These are phyloP conservation scores for Mortierella polycephala DNA, from an alignment of 371 early-diverging fungal genomes.

Conservation along the genomic window DNA sequence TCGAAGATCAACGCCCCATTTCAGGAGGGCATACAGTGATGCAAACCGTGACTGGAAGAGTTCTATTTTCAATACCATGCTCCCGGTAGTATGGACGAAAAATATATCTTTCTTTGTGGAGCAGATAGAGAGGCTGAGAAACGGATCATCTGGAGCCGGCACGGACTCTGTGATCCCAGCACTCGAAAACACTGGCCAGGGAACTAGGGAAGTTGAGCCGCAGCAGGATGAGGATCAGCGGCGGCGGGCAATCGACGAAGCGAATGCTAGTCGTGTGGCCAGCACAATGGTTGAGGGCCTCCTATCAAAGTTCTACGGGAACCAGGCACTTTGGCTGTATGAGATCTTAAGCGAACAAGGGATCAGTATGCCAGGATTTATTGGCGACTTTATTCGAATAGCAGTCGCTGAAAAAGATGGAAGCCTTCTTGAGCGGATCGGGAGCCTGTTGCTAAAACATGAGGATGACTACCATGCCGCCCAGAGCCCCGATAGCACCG, in stretches of 20 bases:
- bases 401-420: slow-evolving; percentile 17
- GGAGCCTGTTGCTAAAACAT: slow-evolving; percentile 21
- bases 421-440: slow-evolving; percentile 26
- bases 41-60: slow-evolving; percentile 12
- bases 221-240: not conserved
- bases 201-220: too few species aligned
- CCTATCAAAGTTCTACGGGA: not conserved
- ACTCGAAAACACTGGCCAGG: not conserved
- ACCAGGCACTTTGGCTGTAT: slow-evolving; percentile 22
- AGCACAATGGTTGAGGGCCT: slow-evolving; percentile 29
- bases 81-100: slow-evolving; percentile 22
- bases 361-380: slow-evolving; percentile 2
- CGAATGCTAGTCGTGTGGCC: slow-evolving; percentile 23
- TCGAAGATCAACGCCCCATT: slow-evolving; percentile 4
- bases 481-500: not conserved
- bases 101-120: slow-evolving; percentile 12
- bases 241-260: not conserved
- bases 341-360: slow-evolving; percentile 8
- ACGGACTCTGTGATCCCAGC: not conserved
- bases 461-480: slow-evolving; percentile 12
- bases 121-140: slow-evolving; percentile 15
- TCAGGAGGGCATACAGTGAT: not conserved
- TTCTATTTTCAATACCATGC: slow-evolving; percentile 12
- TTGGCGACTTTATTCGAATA: slow-evolving; percentile 16
- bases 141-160: not conserved